These are phyloP conservation scores for Collybiopsis luxurians DNA, from an alignment of 768 basidiomycete genomes.

Conservation along the genomic window DNA sequence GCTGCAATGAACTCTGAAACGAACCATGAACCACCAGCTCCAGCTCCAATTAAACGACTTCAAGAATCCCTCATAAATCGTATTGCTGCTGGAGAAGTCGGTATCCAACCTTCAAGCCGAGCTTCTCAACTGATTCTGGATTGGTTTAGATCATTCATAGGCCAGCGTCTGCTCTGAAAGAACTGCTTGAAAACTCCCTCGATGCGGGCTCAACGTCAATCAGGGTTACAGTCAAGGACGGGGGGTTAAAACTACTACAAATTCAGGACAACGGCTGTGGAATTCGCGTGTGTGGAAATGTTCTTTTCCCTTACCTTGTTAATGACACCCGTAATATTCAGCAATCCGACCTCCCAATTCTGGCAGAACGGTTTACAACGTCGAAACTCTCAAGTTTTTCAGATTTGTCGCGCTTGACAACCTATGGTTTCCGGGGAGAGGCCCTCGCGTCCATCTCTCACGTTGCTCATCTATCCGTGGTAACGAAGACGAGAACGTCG, in stretches of 20 bases:
- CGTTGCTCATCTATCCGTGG: conserved; percentile 82
- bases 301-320: neutral
- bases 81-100: conserved; percentile 80
- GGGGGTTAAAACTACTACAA: conserved; percentile 91
- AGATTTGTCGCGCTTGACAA: conserved; percentile 79
- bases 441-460: conserved; percentile 95
- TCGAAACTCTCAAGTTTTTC: conserved; percentile 87
- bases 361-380: conserved; percentile 94
- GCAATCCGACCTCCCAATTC: conserved; percentile 86
- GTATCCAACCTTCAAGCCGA: conserved; percentile 7
- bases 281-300: conserved; percentile 61
- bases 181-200: conserved; percentile 92
- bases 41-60: conserved; percentile 70
- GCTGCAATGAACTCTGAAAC: conserved; percentile 3
- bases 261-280: conserved; percentile 97
- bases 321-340: conserved; percentile 25
- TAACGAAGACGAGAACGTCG: conserved; percentile 86
- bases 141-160: conserved; percentile 72
- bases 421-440: conserved; percentile 97
- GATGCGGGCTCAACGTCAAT: conserved; percentile 91
- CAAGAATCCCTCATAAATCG: conserved; percentile 85
- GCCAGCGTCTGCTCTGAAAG: conserved; percentile 94
- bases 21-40: conserved; percentile 27
- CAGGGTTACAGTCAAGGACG: conserved; percentile 88
- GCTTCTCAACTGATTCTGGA: neutral